Evolutionary conservation across 768 basidiomycete species (phyloP).

Genomic region (Lactarius psammicola): DNA sequence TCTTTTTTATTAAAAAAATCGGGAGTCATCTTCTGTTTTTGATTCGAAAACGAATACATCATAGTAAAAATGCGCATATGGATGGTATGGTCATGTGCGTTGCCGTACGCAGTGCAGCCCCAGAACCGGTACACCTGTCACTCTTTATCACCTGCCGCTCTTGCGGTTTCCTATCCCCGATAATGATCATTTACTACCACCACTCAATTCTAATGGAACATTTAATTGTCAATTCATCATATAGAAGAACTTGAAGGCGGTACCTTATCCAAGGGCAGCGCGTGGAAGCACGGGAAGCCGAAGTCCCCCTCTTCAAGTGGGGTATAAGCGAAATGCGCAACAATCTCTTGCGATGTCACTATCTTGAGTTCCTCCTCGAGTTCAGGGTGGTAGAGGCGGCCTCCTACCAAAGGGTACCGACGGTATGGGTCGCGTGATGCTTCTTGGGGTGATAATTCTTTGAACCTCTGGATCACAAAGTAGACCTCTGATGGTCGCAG

Average conservation of each 20-base stretch:
- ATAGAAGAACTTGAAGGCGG: not conserved
- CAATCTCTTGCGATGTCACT: not conserved
- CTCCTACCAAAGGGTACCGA: not conserved
- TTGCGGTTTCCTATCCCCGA: not conserved
- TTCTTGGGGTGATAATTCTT: not conserved
- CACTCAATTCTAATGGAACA: not conserved
- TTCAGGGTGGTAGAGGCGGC: not conserved
- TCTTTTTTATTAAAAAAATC: too few relatives aligned
- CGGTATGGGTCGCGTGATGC: not conserved
- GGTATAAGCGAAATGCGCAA: not conserved
- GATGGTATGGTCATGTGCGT: too few relatives aligned
- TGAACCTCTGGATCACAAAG: constrained; percentile 5
- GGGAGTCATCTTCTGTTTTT: too few relatives aligned
- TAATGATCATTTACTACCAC: not conserved
- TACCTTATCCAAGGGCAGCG: constrained; percentile 11
- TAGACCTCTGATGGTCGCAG: not conserved
- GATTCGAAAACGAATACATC: too few relatives aligned
- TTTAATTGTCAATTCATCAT: not conserved
- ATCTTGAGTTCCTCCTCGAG: constrained; percentile 2
- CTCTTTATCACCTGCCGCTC: too few relatives aligned
- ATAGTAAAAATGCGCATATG: too few relatives aligned
- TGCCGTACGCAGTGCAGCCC: too few relatives aligned
- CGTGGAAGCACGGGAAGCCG: constrained; percentile 4
- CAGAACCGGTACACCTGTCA: too few relatives aligned
- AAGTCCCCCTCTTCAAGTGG: not conserved